These are phyloP conservation scores for Acer negundo DNA, from an alignment of 345 rosid genomes.

Conservation along the genomic window DNA sequence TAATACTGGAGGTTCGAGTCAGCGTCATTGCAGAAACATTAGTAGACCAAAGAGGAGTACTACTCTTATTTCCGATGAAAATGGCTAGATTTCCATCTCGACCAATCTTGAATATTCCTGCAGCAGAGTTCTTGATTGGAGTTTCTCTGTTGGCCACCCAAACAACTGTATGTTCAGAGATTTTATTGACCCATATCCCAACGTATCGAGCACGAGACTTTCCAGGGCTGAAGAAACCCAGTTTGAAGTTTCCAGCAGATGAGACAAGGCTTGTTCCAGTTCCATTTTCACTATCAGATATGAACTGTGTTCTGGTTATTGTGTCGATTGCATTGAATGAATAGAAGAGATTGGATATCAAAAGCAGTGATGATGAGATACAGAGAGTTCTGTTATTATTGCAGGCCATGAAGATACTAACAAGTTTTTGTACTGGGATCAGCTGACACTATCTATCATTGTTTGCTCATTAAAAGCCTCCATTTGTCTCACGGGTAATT, in stretches of 20 bases:
- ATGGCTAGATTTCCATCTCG: slow-evolving; percentile 25
- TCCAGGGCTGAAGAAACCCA: slow-evolving; percentile 35
- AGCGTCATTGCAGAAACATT: slow-evolving; percentile 1
- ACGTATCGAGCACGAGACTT: slow-evolving; percentile 23
- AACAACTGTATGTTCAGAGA: slow-evolving; percentile 20
- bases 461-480: no score
- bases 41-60: slow-evolving; percentile 25
- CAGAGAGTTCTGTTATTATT: background rate
- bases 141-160: slow-evolving; percentile 38
- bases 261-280: slow-evolving; percentile 11
- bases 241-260: slow-evolving; percentile 5
- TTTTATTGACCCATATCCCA: slow-evolving; percentile 27
- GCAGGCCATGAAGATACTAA: background rate
- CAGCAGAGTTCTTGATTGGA: slow-evolving; percentile 19
- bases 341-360: background rate
- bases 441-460: no score
- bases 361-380: background rate
- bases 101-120: slow-evolving; percentile 13
- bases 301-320: slow-evolving; percentile 6
- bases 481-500: no score
- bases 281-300: slow-evolving; percentile 17
- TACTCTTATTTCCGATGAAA: background rate
- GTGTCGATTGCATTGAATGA: slow-evolving; percentile 5
- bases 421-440: no score
- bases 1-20: no score